Evolutionary conservation across 495 filamentous ascomycete genomes (phyloP).

Genomic region (Aspergillus nanangensis): DNA sequence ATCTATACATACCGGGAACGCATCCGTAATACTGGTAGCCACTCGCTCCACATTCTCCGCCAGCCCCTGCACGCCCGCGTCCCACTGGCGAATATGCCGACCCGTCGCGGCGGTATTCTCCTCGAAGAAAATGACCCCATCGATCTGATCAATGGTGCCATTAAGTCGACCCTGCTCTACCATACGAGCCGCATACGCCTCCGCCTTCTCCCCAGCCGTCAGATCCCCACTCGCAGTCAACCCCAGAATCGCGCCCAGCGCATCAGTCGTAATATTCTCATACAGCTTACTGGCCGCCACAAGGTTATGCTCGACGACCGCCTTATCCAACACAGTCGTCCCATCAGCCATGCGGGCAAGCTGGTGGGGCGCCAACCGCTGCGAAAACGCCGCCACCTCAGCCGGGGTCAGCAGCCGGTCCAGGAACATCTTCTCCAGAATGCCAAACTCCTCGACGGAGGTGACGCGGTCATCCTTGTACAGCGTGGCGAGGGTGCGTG

Average conservation of each 20-base stretch:
- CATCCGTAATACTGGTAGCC: constrained; percentile 44
- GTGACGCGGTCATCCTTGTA: constrained; percentile 91
- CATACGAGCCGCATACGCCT: constrained; percentile 90
- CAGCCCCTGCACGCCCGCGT: constrained; percentile 76
- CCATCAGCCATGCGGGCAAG: constrained; percentile 85
- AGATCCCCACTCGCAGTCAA: constrained; percentile 42
- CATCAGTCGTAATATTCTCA: constrained; percentile 78
- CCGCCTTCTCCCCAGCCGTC: constrained; percentile 70
- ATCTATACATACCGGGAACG: constrained; percentile 38
- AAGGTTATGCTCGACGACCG: constrained; percentile 93
- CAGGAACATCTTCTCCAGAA: constrained; percentile 97
- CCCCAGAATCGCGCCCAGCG: constrained; percentile 71
- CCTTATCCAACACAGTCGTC: constrained; percentile 87
- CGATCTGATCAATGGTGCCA: constrained; percentile 93
- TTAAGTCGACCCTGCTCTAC: constrained; percentile 86
- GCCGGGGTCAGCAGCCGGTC: constrained; percentile 74
- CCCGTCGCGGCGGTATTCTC: constrained; percentile 54
- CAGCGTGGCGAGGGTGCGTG: constrained; percentile 69
- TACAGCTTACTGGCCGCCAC: constrained; percentile 82
- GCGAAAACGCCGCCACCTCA: constrained; percentile 82
- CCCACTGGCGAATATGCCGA: constrained; percentile 77
- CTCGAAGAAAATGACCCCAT: constrained; percentile 81
- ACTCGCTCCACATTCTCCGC: constrained; percentile 88
- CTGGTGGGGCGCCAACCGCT: constrained; percentile 79
- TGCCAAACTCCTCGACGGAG: constrained; percentile 73